phyloP scores from a whole-genome alignment of 306 rosid genomes.

The Crotalaria pallida region DNA sequence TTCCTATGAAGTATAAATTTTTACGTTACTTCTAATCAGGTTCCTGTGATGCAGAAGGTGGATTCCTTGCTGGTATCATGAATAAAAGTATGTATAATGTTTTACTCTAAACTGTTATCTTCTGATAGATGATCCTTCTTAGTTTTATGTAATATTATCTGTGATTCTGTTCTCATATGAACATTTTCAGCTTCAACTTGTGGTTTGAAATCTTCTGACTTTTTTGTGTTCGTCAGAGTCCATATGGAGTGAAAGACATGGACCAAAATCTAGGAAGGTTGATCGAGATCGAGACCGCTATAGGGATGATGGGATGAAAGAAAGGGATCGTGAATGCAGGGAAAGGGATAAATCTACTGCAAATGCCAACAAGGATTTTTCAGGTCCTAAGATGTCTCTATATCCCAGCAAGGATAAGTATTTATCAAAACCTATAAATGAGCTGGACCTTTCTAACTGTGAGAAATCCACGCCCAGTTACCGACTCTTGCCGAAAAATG shows the following conservation, averaged over 20 bases:
- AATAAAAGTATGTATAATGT: conserved; percentile 65
- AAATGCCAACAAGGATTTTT: conserved; percentile 47
- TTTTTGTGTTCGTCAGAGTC: conserved; percentile 46
- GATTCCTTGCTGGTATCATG: conserved; percentile 93
- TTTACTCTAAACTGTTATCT: conserved; percentile 23
- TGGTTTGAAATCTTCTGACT: neutral
- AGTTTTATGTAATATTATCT: conserved; percentile 15
- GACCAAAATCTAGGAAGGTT: conserved; percentile 44
- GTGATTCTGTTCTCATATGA: neutral
- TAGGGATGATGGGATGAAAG: conserved; percentile 58
- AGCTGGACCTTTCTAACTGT: conserved; percentile 95
- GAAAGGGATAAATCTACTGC: conserved; percentile 54
- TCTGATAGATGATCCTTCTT: conserved; percentile 18
- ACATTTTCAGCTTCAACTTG: conserved; percentile 14
- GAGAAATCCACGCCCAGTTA: conserved; percentile 97
- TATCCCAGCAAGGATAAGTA: conserved; percentile 91
- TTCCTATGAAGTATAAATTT: conserved; percentile 20
- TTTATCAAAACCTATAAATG: conserved; percentile 81
- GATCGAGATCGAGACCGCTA: conserved; percentile 62
- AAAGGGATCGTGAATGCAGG: conserved; percentile 55
- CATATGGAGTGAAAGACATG: conserved; percentile 64
- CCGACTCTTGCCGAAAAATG: conserved; percentile 89
- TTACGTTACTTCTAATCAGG: conserved; percentile 36
- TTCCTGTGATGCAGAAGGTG: conserved; percentile 75
- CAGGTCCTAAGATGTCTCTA: conserved; percentile 58